These are phyloP conservation scores for Penicillium lividum DNA, from an alignment of 495 filamentous ascomycete genomes.

Conservation along the genomic window DNA sequence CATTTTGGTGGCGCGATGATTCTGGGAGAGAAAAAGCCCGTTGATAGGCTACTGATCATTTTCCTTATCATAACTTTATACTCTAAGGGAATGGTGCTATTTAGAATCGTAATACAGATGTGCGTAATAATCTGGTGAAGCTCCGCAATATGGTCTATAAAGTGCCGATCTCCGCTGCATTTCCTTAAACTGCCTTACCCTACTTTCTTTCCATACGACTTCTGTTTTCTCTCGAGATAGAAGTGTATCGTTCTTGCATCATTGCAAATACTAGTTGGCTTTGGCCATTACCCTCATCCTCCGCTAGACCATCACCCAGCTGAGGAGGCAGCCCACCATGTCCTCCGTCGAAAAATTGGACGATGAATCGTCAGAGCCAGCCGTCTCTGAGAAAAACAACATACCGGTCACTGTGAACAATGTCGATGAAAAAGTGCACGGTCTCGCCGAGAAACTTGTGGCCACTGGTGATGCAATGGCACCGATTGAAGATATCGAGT, in stretches of 20 bases:
- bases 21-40: neutral
- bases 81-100: neutral
- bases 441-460: neutral
- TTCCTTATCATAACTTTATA: neutral
- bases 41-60: neutral
- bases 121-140: neutral
- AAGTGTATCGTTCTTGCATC: neutral
- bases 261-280: neutral
- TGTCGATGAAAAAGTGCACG: slow-evolving; percentile 2
- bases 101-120: neutral
- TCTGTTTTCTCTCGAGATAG: neutral
- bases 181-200: neutral
- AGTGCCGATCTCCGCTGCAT: neutral
- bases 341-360: neutral
- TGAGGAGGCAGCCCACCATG: neutral
- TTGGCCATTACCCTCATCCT: neutral
- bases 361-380: neutral
- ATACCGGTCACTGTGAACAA: neutral
- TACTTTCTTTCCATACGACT: neutral
- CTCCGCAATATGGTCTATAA: neutral
- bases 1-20: neutral
- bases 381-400: neutral
- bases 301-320: neutral
- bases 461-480: neutral
- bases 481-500: slow-evolving; percentile 3